These are phyloP conservation scores for Mycena vitilis DNA, from an alignment of 768 basidiomycete species.

Conservation along the genomic window DNA sequence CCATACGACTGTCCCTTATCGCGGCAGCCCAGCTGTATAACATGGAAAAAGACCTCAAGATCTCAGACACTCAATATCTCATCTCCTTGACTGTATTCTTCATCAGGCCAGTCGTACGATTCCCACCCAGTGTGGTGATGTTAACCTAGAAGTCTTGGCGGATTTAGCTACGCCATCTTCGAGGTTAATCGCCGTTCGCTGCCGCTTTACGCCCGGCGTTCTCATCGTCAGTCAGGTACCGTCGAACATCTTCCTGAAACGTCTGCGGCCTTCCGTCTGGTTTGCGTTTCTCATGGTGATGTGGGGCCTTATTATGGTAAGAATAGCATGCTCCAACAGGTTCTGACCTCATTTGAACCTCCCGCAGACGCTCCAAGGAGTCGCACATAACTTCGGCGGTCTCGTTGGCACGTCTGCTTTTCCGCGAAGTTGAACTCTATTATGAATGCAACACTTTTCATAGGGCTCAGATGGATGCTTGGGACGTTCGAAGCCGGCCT, in stretches of 20 bases:
- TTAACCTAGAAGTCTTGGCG: constrained; percentile 7
- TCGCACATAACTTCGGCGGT: constrained; percentile 69
- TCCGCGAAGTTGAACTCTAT: constrained; percentile 3
- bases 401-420: constrained; percentile 61
- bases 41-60: constrained; percentile 65
- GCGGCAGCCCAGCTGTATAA: constrained; percentile 61
- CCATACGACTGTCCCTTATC: not conserved
- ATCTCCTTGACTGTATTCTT: constrained; percentile 81
- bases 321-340: constrained; percentile 15
- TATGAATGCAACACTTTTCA: not conserved
- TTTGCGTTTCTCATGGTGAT: constrained; percentile 60
- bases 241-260: constrained; percentile 66
- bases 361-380: constrained; percentile 70
- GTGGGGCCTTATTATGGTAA: constrained; percentile 63
- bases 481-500: constrained; percentile 71
- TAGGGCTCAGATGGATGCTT: constrained; percentile 72
- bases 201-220: not conserved
- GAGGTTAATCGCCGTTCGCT: constrained; percentile 55
- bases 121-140: not conserved
- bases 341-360: not conserved
- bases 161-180: constrained; percentile 63
- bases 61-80: constrained; percentile 74
- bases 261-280: constrained; percentile 76
- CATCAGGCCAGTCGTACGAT: constrained; percentile 35
- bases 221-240: constrained; percentile 20